Evolutionary conservation across 1,284 basidiomycete species (phyloP).

Genomic region (Earliella scabrosa): DNA sequence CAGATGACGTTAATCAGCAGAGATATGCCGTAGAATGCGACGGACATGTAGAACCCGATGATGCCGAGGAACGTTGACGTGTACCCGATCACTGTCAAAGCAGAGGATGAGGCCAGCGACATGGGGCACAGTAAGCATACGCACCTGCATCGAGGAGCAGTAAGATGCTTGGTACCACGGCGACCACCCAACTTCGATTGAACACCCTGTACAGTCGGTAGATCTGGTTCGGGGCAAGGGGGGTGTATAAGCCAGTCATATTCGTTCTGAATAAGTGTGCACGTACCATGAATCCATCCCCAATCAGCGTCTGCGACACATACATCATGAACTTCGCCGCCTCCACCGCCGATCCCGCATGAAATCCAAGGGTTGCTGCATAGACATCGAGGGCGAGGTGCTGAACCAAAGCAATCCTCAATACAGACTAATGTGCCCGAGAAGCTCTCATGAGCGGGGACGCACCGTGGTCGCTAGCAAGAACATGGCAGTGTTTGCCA

Average conservation of each 20-base stretch:
- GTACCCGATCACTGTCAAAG: constrained; percentile 5
- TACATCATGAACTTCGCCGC: constrained; percentile 7
- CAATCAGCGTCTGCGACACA: constrained; percentile 5
- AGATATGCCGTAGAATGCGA: constrained; percentile 9
- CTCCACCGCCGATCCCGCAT: not conserved
- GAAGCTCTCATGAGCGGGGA: not conserved
- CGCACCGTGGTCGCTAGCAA: constrained; percentile 4
- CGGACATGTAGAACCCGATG: constrained; percentile 15
- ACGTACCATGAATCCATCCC: constrained; percentile 12
- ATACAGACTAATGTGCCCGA: not conserved
- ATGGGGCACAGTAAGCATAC: not conserved
- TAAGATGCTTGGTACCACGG: not conserved
- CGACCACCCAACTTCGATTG: constrained; percentile 4
- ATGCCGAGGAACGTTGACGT: constrained; percentile 7
- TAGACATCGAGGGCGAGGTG: constrained; percentile 6
- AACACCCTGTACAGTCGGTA: constrained; percentile 8
- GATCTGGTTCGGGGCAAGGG: not conserved
- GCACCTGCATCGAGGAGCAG: not conserved
- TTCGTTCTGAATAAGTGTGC: not conserved
- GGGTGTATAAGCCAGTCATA: not conserved
- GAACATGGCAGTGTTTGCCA: constrained; percentile 10
- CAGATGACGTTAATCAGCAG: constrained; percentile 12
- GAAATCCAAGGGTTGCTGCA: not conserved
- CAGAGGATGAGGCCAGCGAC: not conserved
- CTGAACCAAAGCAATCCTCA: not conserved